Evolutionary conservation across 2,329 filamentous ascomycete species (phyloP).

Genomic region (Colletotrichum phormii): DNA sequence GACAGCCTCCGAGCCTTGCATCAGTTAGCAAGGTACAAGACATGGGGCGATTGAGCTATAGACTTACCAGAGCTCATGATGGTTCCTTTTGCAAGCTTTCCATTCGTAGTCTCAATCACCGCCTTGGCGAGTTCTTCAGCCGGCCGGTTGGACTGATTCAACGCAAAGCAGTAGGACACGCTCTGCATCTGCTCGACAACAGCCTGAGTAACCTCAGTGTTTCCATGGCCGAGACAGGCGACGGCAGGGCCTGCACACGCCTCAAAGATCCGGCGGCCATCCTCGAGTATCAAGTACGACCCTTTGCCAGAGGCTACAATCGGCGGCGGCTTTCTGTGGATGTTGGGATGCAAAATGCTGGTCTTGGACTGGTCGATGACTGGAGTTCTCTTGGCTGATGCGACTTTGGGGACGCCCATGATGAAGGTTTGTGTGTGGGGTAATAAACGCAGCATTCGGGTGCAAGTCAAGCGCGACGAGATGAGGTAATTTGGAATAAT

Average conservation of each 20-base stretch:
- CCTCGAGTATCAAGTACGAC: constrained; percentile 44
- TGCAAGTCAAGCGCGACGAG: neutral
- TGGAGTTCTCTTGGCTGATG: neutral
- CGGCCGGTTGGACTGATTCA: constrained; percentile 55
- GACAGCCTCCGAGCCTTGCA: constrained; percentile 47
- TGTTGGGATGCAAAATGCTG: neutral
- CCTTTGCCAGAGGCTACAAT: neutral
- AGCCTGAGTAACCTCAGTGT: constrained; percentile 42
- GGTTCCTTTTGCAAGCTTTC: constrained; percentile 41
- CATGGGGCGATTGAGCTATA: constrained; percentile 42
- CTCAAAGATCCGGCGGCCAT: constrained; percentile 47
- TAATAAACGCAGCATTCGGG: neutral
- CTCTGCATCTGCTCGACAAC: constrained; percentile 42
- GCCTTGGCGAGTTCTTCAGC: constrained; percentile 46
- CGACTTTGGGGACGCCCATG: neutral
- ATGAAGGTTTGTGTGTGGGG: neutral
- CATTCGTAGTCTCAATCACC: constrained; percentile 45
- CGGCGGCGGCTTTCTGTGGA: neutral
- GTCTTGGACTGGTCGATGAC: neutral
- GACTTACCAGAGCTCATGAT: constrained; percentile 48
- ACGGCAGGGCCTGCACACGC: constrained; percentile 49
- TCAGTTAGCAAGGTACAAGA: constrained; percentile 23
- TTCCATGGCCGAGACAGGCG: constrained; percentile 44
- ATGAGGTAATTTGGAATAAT: neutral
- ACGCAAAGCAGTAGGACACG: constrained; percentile 43